Base-by-base conservation (phyloP, 2,329 filamentous ascomycete species). In the Blastomyces silverae region DNA sequence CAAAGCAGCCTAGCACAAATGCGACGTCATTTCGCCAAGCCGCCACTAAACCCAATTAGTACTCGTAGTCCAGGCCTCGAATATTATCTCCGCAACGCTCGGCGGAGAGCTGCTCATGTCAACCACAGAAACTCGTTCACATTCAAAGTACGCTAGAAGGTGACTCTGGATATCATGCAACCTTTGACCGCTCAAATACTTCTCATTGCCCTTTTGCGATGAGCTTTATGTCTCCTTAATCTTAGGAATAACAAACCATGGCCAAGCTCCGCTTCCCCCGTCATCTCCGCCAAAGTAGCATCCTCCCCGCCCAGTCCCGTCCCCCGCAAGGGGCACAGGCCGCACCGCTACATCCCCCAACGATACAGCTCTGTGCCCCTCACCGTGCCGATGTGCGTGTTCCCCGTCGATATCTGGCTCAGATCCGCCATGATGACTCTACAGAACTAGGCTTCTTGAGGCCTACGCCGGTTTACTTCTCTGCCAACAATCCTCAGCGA, bases 381-480 rank as follows among this genome's bases (percentile, higher is more conserved):
- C 57, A 31, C 25, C 39, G 42, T 34, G 44, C 59, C 25, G 11
- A 61, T 52, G 28, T 48, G 48, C 39, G 20, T 13, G 28, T 48
- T 3, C 53, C 62, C 22, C 53, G 53, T 22, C n/a, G 62, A 28
- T 63, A 37, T 31, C 62, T 63, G 13, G 53, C 53, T 25, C 62
- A 63, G 22, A 53, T 63, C 42, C 62, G 62, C 37, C 62, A 34
- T 39, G 48, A 64, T 56, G 20, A 50, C 25, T 22, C 28, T 3
- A 44, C 56, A 17, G 63, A 56, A 15, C 2, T 61, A 28, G 53
- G 34, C 70, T 11, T 65, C 67, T 37, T 61, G 0, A 67, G 69
- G 37, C 65, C 64, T 20, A 65, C 71, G 57, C 68, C 70, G 53
- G 75, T 75, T 63, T 73, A 71, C 13, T 71, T 69, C 55, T 68